Percentiles rank a stretch among this genome's conserved stretches.
Evolutionary conservation across 2,329 filamentous ascomycete species (phyloP).

Genomic region (Xylariaceae sp.): DNA sequence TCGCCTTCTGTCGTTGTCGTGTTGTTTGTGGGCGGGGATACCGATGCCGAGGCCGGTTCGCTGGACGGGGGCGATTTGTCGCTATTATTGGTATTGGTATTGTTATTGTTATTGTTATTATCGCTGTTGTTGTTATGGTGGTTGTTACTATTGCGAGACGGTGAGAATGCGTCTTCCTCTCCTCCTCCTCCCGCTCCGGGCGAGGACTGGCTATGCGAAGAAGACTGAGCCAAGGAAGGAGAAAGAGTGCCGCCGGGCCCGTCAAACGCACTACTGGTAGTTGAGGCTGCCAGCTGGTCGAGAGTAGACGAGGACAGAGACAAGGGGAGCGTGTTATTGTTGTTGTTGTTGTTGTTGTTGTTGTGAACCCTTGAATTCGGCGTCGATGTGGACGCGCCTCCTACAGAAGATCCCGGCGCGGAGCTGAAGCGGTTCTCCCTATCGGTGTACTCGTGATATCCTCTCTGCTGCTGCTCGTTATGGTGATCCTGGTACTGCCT

Average conservation of each 20-base stretch:
- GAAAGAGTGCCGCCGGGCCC: too few relatives aligned
- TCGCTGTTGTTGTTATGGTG: not conserved
- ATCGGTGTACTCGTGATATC: constrained; percentile 7
- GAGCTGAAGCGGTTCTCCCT: constrained; percentile 12
- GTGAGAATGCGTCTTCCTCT: too few relatives aligned
- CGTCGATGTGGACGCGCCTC: constrained; percentile 9
- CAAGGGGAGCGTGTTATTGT: constrained; percentile 5
- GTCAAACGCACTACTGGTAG: not conserved
- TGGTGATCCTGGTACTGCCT: constrained; percentile 3
- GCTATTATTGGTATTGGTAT: not conserved
- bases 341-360: too few relatives aligned
- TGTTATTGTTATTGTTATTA: not conserved
- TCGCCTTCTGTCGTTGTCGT: constrained; percentile 16
- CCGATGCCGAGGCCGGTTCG: constrained; percentile 12
- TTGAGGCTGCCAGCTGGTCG: constrained; percentile 7
- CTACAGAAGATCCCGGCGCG: constrained; percentile 8
- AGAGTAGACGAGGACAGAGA: constrained; percentile 12
- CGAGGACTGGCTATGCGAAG: too few relatives aligned
- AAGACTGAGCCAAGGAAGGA: too few relatives aligned
- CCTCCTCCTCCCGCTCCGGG: too few relatives aligned
- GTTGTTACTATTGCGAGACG: not conserved
- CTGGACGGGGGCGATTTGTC: constrained; percentile 9
- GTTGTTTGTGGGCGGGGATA: constrained; percentile 22
- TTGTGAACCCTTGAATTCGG: constrained; percentile 2
- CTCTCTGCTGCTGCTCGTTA: constrained; percentile 4